Percentiles rank a stretch among this genome's conserved stretches.
These are phyloP conservation scores for Fusarium denticulatum DNA, from an alignment of 2,329 filamentous ascomycete species.

Conservation along the genomic window DNA sequence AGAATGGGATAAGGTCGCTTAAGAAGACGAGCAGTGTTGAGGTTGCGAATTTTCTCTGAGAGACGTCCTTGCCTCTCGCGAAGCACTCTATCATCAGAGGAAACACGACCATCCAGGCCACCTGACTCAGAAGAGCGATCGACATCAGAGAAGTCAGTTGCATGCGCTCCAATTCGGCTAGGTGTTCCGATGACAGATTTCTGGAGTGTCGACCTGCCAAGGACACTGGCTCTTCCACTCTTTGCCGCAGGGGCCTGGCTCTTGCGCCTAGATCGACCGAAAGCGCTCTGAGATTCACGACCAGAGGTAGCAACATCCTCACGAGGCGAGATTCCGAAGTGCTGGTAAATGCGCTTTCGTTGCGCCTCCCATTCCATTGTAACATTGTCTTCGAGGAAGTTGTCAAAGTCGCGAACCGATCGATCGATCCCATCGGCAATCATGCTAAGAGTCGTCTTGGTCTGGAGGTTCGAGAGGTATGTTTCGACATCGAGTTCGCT, in stretches of 20 bases:
- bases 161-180: conserved; percentile 72
- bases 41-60: conserved; percentile 78
- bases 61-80: conserved; percentile 88
- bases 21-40: conserved; percentile 78
- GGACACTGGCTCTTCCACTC: conserved; percentile 59
- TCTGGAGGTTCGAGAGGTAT: conserved; percentile 86
- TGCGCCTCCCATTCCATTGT: conserved; percentile 97
- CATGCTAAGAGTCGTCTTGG: conserved; percentile 90
- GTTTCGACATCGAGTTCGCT: conserved; percentile 76
- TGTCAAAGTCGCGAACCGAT: conserved; percentile 90
- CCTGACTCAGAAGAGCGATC: conserved; percentile 65
- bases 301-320: conserved; percentile 57
- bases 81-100: conserved; percentile 76
- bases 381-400: conserved; percentile 92
- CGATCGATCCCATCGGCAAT: conserved; percentile 90
- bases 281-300: conserved; percentile 64
- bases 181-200: conserved; percentile 89
- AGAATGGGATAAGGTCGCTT: conserved; percentile 77
- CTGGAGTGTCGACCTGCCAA: conserved; percentile 73
- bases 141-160: conserved; percentile 74
- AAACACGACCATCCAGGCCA: conserved; percentile 55
- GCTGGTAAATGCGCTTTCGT: conserved; percentile 91
- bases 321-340: conserved; percentile 84
- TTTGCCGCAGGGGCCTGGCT: conserved; percentile 59
- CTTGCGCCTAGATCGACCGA: conserved; percentile 68